phyloP scores from a whole-genome alignment of 352 stramenopile species.

The Pythium aphanidermatum region DNA sequence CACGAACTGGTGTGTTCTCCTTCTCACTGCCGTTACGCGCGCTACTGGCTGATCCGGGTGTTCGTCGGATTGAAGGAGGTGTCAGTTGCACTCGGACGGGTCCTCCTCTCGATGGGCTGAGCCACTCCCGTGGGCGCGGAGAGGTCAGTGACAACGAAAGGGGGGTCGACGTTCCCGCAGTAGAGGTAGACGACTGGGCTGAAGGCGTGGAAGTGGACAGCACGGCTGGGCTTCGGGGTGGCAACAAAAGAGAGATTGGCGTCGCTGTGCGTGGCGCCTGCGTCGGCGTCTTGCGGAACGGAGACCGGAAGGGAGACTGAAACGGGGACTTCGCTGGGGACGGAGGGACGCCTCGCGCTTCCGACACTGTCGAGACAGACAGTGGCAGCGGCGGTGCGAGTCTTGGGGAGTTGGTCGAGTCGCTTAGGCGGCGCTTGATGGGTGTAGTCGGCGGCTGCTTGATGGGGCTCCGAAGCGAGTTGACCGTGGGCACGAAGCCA shows the following conservation, averaged over 20 bases:
- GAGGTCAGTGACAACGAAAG: constrained; percentile 14
- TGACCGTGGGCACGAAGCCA: constrained; percentile 67
- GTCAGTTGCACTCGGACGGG: constrained; percentile 15
- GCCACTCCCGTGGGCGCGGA: constrained; percentile 46
- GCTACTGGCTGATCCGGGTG: constrained; percentile 3
- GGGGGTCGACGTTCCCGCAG: constrained; percentile 3
- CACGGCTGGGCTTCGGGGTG: constrained; percentile 13
- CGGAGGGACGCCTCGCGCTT: constrained; percentile 30
- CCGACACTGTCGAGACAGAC: constrained; percentile 33
- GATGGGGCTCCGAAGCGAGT: constrained; percentile 54
- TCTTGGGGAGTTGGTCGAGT: constrained; percentile 40
- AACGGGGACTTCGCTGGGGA: constrained; percentile 63
- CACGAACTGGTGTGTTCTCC: constrained; percentile 21
- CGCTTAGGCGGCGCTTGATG: constrained; percentile 32
- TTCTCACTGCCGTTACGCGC: constrained; percentile 13
- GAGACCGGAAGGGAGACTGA: constrained; percentile 57
- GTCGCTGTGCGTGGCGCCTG: constrained; percentile 21
- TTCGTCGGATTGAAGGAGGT: constrained; percentile 13
- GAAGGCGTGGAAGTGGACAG: constrained; percentile 16
- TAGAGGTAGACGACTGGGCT: background rate
- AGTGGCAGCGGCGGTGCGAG: constrained; percentile 39
- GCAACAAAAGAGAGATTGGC: constrained; percentile 14
- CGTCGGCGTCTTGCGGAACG: constrained; percentile 67
- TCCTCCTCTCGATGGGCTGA: constrained; percentile 39
- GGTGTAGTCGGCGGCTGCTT: constrained; percentile 32